Conservation (phyloP, 2,329 filamentous ascomycete species). For the Didymosphaeria variabile region DNA sequence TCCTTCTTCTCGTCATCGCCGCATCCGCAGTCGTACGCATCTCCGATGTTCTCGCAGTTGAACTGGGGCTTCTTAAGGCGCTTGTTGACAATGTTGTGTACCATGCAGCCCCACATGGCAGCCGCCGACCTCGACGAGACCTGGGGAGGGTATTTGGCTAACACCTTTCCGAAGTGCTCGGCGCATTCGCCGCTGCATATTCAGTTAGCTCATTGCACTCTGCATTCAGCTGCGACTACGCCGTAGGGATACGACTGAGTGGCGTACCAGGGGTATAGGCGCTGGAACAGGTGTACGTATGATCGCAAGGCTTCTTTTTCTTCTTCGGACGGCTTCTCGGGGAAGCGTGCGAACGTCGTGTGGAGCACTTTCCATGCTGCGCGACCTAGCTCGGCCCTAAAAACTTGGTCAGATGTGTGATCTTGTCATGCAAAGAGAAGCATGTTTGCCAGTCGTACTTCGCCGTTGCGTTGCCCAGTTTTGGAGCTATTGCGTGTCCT, state of each 20-base stretch:
- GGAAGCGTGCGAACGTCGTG: conserved; percentile 72
- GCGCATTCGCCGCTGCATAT: conserved; percentile 68
- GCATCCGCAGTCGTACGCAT: conserved; percentile 74
- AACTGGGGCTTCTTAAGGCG: conserved; percentile 68
- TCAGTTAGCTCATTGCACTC: conserved; percentile 35
- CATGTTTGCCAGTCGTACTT: conserved; percentile 58
- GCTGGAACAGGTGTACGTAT: conserved; percentile 71
- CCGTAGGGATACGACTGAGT: conserved; percentile 25
- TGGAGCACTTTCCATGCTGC: conserved; percentile 73
- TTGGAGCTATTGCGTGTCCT: conserved; percentile 79
- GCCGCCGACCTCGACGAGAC: conserved; percentile 68
- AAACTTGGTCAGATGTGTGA: conserved; percentile 31
- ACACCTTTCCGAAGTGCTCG: conserved; percentile 67
- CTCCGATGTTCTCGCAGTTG: conserved; percentile 71
- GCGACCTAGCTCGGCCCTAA: conserved; percentile 69
- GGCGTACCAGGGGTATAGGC: conserved; percentile 69
- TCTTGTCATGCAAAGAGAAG: conserved; percentile 17
- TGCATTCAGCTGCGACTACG: conserved; percentile 25
- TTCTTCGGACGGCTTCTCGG: conserved; percentile 68
- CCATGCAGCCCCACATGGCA: conserved; percentile 72
- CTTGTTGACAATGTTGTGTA: conserved; percentile 73
- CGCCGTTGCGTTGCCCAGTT: conserved; percentile 81
- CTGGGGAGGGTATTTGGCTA: conserved; percentile 71
- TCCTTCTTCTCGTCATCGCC: conserved; percentile 60
- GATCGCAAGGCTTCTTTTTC: conserved; percentile 67